phyloP scores from a whole-genome alignment of 1,284 basidiomycete genomes.

The Cryptococcus depauperatus region DNA sequence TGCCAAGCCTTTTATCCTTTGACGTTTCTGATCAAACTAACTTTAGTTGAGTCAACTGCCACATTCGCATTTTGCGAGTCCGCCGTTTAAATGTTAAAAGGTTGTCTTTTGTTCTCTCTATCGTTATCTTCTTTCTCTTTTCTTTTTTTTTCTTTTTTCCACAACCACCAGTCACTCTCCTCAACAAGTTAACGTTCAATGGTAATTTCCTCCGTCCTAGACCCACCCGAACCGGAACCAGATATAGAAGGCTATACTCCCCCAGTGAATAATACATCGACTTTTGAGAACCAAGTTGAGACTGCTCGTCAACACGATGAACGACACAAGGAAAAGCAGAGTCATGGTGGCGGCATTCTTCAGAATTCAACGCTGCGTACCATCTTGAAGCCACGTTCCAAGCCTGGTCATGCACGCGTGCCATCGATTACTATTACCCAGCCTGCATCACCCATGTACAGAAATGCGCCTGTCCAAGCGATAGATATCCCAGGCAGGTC shows the following conservation, averaged over 20 bases:
- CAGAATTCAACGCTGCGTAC: slow-evolving; percentile 6
- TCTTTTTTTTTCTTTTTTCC: not conserved
- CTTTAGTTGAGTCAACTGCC: too few species aligned
- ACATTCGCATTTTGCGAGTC: too few species aligned
- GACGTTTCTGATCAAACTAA: too few species aligned
- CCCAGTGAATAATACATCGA: not conserved
- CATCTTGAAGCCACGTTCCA: slow-evolving; percentile 14
- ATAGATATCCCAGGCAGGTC: not conserved
- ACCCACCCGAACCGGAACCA: slow-evolving; percentile 24
- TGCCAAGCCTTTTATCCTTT: too few species aligned
- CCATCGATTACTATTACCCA: slow-evolving; percentile 12
- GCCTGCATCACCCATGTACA: not conserved
- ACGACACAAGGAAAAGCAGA: not conserved
- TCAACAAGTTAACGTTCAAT: slow-evolving; percentile 15
- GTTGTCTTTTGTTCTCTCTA: too few species aligned
- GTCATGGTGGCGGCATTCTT: not conserved
- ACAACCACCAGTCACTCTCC: not conserved
- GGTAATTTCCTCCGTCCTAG: slow-evolving; percentile 14
- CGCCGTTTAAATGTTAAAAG: too few species aligned
- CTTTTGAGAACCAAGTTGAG: slow-evolving; percentile 2
- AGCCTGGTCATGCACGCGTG: slow-evolving; percentile 10
- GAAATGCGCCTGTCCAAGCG: not conserved
- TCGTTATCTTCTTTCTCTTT: slow-evolving; percentile 2
- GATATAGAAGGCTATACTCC: slow-evolving; percentile 24
- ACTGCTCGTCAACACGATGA: not conserved